Percentiles rank a stretch among this genome's conserved stretches.
phyloP scores from a whole-genome alignment of 805 yeast genomes.

The Monosporozyma aquatica region DNA sequence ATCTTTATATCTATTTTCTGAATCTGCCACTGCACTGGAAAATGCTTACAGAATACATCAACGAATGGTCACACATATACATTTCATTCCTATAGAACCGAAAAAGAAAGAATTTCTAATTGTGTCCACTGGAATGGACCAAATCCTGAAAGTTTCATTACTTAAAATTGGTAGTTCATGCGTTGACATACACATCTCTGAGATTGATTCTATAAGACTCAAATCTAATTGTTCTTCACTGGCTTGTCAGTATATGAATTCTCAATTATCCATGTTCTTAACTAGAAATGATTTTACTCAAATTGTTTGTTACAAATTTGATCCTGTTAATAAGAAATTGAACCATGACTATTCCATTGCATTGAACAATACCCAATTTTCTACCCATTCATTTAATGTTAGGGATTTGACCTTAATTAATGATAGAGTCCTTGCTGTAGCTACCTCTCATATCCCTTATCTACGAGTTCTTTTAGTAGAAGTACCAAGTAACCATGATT shows the following conservation, averaged over 20 bases:
- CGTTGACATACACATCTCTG: constrained; percentile 3
- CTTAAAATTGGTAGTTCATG: constrained; percentile 13
- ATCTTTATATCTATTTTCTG: constrained; percentile 11
- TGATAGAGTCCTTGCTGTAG: constrained; percentile 54
- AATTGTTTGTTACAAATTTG: constrained; percentile 35
- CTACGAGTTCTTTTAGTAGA: constrained; percentile 55
- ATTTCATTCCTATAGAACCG: constrained; percentile 16
- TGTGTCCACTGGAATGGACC: constrained; percentile 56
- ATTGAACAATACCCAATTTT: constrained; percentile 64
- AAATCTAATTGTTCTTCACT: constrained; percentile 46
- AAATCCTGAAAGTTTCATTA: constrained; percentile 32
- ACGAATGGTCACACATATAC: constrained; percentile 33
- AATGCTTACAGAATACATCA: constrained; percentile 29
- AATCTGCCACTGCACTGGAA: background rate
- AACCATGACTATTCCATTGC: constrained; percentile 41
- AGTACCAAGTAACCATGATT: constrained; percentile 29
- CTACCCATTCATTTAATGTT: constrained; percentile 46
- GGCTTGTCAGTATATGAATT: constrained; percentile 24
- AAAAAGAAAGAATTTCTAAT: constrained; percentile 29
- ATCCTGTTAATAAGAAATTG: constrained; percentile 14
- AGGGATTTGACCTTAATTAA: constrained; percentile 37
- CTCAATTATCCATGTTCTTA: constrained; percentile 37
- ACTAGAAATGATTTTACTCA: constrained; percentile 55
- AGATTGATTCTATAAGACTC: constrained; percentile 30
- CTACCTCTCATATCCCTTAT: constrained; percentile 71